Percentiles rank a stretch among this genome's conserved stretches.
These are phyloP conservation scores for Fusarium foetens DNA, from an alignment of 2,329 filamentous ascomycete genomes.

Conservation along the genomic window DNA sequence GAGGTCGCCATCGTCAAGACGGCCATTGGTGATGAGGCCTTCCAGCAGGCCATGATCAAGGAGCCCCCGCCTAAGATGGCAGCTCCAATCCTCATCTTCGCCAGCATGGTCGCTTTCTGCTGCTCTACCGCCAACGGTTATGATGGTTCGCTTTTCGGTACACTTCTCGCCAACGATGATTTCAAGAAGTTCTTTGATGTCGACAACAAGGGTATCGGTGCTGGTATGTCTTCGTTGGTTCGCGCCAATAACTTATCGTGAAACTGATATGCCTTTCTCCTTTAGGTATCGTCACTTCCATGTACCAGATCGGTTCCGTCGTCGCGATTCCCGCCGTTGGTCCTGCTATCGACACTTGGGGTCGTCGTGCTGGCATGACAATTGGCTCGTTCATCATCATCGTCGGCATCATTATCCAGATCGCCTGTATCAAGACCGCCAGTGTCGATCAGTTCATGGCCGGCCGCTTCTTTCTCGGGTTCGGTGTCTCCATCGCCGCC, in stretches of 20 bases:
- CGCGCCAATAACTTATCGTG: too few relatives aligned
- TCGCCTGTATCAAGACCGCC: slow-evolving; percentile 47
- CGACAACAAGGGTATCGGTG: slow-evolving; percentile 37
- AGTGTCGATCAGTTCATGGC: slow-evolving; percentile 57
- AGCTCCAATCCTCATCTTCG: slow-evolving; percentile 34
- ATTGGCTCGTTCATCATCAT: slow-evolving; percentile 57
- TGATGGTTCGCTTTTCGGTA: slow-evolving; percentile 63
- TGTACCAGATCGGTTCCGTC: slow-evolving; percentile 63
- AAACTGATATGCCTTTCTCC: neutral
- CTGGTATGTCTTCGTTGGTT: slow-evolving; percentile 32
- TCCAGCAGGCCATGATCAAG: slow-evolving; percentile 46
- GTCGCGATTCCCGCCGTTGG: slow-evolving; percentile 61
- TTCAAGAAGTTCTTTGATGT: slow-evolving; percentile 61
- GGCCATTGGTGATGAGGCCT: slow-evolving; percentile 42
- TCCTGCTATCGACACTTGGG: slow-evolving; percentile 59
- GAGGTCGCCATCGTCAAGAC: slow-evolving; percentile 35
- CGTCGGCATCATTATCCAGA: slow-evolving; percentile 57
- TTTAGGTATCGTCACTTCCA: slow-evolving; percentile 46
- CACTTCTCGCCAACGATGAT: slow-evolving; percentile 57
- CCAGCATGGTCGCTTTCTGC: slow-evolving; percentile 44
- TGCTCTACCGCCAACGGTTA: slow-evolving; percentile 47
- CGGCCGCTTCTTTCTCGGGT: slow-evolving; percentile 70
- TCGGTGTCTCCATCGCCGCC: slow-evolving; percentile 60
- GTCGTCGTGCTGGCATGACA: slow-evolving; percentile 59
- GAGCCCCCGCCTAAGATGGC: slow-evolving; percentile 41